Evolutionary conservation across 768 basidiomycete genomes (phyloP), one percentile per base, ranked within the genome.

Genomic region (Leccinum imitatum): DNA sequence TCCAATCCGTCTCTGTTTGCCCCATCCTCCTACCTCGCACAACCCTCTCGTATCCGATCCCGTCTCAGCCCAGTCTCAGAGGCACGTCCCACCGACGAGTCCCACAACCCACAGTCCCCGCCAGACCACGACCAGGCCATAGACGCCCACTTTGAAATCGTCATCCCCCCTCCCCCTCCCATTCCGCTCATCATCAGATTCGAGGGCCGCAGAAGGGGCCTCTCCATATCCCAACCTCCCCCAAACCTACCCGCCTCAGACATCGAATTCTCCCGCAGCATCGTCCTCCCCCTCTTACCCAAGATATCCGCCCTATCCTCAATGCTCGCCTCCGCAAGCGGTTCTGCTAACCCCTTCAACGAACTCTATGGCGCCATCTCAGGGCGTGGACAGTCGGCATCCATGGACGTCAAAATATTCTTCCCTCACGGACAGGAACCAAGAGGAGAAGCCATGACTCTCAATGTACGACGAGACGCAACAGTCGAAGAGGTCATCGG

Each of bases 401-500:
- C 85, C 1, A 78, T 85, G 50, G 81, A 79, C 30, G 85, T 96
- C 44, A 82, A 83, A 48, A 81, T 98, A 1, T 97, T 87, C 75
- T 98, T 96, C 76, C 95, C 95, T 0, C 85, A 89, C 62, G 90
- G 90, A 15, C 75, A 70, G 6, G 77, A 84, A 59, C 89, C 89
- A 0, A 75, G 69, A 15, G 82, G 83, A 3, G 84, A 85, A 54
- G 76, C 84, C 21, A 84, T 95, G 82, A 76, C 83, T 39, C 79
- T 95, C 6, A 87, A 81, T 61, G 91, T 98, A 11, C 77, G 93
- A 58, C 87, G 86, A 63, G 96, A 98, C 63, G 90, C 94, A 2
- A 90, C 89, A 0, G 87, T 98, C 4, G 97, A 98, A 70, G 97
- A 98, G 72, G 93, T 96, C 6, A 91, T 98, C 56, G 97, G 97